Evolutionary conservation across 176 grass and related monocot species (phyloP), one percentile per base, ranked within the genome.

Genomic region (Oryza glumipatula): DNA sequence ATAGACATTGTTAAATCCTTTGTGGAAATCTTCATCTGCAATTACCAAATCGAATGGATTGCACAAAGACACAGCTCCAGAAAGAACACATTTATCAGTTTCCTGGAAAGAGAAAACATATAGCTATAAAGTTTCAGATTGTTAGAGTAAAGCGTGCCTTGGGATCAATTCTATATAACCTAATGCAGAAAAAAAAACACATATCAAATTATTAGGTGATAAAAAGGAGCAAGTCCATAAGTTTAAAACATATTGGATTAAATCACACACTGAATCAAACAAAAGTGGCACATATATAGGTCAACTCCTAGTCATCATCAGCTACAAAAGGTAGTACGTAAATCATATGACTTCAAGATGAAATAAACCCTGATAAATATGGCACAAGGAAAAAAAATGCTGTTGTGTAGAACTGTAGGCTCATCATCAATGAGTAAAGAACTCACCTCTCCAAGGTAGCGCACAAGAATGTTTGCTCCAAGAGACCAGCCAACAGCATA

Each of bases 401-500:
- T 11, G 2, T 60, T 70, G 46, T 70, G 28, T 61, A 58, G 16
- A 76, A 76, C 16, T 70, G 48, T 43, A 78, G 32, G 56, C 5
- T 78, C 38, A 5, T 73, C 28, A 74, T 74, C 69, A 43, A 11
- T 13, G 38, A 63, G 75, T 51, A 60, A 30, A 58, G 17, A 84
- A 61, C 79, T 90, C 73, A 89, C 96, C 89, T 98, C 89, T 23
- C 96, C 96, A 73, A 98, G 89, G 84, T 98, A 98, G 70, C 89
- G 91, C 77, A 98, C 96, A 69, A 98, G 96, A 90, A 98, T 95
- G 90, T 98, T 98, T 86, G 96, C 96, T 87, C 93, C 96, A 87
- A 98, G 91, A 71, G 93, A 98, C 96, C 96, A 98, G 36, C 96
- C 96, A 26, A 65, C 83, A 43, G 93, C 93, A 92, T 98, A 95